These are phyloP conservation scores for Berberis vulgaris DNA, from an alignment of 164 flowering plant species.

Conservation along the genomic window DNA sequence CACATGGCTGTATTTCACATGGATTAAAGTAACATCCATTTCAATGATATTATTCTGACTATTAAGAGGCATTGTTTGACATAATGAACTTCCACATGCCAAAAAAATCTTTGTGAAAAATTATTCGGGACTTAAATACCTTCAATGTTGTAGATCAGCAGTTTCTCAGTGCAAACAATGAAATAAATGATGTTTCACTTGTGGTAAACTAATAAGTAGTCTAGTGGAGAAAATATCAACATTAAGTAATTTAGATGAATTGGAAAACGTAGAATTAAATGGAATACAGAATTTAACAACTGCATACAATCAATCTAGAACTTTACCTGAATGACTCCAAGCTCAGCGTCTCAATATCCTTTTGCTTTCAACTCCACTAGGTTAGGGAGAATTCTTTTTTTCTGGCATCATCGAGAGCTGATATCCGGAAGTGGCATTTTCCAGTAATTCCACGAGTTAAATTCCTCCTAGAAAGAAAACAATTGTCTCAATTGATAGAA, in stretches of 20 bases:
- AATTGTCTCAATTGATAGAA: neutral
- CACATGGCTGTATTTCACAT: too few relatives aligned
- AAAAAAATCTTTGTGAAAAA: too few relatives aligned
- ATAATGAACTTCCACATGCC: too few relatives aligned
- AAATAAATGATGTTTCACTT: neutral
- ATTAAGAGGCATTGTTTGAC: neutral
- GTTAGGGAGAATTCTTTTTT: conserved; percentile 5
- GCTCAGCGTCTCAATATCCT: conserved; percentile 4
- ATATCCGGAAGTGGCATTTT: conserved; percentile 54
- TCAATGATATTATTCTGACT: too few relatives aligned
- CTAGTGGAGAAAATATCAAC: too few relatives aligned
- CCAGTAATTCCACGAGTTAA: conserved; percentile 92
- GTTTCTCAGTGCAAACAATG: neutral
- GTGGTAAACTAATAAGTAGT: too few relatives aligned
- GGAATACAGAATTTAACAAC: neutral
- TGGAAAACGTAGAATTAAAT: neutral
- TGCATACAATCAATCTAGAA: neutral
- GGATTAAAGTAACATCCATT: too few relatives aligned
- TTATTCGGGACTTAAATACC: neutral
- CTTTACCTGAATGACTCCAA: conserved; percentile 13
- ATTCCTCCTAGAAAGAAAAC: conserved; percentile 64
- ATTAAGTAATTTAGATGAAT: too few relatives aligned
- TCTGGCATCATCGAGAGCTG: conserved; percentile 26
- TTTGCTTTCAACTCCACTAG: conserved; percentile 5
- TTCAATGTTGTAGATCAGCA: neutral